Evolutionary conservation across 371 early-diverging fungal genomes (phyloP), one percentile per base, ranked within the genome.

Genomic region (Zancudomyces culisetae): DNA sequence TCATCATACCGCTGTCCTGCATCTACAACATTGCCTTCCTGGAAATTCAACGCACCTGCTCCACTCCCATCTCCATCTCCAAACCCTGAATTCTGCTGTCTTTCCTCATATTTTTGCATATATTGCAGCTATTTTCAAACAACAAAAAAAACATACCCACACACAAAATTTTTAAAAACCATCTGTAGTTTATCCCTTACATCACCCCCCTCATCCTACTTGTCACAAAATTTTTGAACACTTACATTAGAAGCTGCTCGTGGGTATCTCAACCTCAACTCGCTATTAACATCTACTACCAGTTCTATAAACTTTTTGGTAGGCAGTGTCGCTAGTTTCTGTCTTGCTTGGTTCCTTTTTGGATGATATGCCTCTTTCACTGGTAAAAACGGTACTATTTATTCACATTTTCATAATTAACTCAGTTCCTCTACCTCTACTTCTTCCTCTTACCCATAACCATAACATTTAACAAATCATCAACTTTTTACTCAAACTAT

Each of bases 321-420:
- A 8, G 87, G 81, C 2, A 96, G 71, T 1, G 92, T 92, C 13
- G 94, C 90, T 6, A 96, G 74, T 61, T 96, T 96, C 60, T 93
- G 92, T 28, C 96, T 76, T 1, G 94, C 96, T 61, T 94, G 94
- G 70, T 96, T 96, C 43, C 94, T 78, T 67, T 91, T 90, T 12
- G 87, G 90, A 61, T 92, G 92, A 63, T 82, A 93, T 27, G 85
- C 83, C 56, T 79, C 79, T 20, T 80, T 70, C 24, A 86, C 75
- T 4, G 84, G 75, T 48, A 93, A 70, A 69, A 85, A 92, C 1
- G 94, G 90, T 18, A 80, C 90, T 88, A 64, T 21, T 24, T 26
- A 19, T 18, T 22, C 13, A 54, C 12, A 21, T 6, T 22, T 10
- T 13, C 19, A 27, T 23, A 22, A 43, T 19, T 55, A 55, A 23